A percentile compares a stretch with the other conserved stretches of the same genome.
These are phyloP conservation scores for Vitis rupestris DNA, from an alignment of 164 flowering plant genomes.

Conservation along the genomic window DNA sequence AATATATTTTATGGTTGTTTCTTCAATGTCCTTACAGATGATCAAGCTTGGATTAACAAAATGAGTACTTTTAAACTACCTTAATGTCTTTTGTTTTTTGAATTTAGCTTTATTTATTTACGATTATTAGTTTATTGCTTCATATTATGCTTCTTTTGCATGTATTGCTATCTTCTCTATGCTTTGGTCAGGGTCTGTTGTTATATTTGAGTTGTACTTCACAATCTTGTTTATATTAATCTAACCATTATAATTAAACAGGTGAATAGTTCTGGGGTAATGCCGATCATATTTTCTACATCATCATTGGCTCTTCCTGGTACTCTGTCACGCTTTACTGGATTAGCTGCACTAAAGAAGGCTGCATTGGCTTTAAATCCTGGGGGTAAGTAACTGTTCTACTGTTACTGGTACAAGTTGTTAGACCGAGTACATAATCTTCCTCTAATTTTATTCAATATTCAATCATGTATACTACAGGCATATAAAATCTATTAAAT, in stretches of 20 bases:
- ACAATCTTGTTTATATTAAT: not conserved
- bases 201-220: not conserved
- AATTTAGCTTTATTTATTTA: too few relatives aligned
- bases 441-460: not conserved
- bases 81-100: too few relatives aligned
- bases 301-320: conserved; percentile 97
- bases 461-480: not conserved
- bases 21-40: too few relatives aligned
- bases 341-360: conserved; percentile 67
- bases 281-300: conserved; percentile 99
- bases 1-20: too few relatives aligned
- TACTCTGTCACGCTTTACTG: conserved; percentile 96
- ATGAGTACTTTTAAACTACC: too few relatives aligned
- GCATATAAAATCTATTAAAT: not conserved
- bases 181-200: not conserved
- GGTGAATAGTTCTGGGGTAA: conserved; percentile 99
- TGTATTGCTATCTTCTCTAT: not conserved
- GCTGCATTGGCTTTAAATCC: conserved; percentile 91
- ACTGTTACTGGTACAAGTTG: not conserved
- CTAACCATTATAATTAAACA: conserved; percentile 25
- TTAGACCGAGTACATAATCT: not conserved
- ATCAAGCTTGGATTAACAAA: too few relatives aligned
- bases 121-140: too few relatives aligned
- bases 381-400: conserved; percentile 61
- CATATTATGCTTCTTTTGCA: too few relatives aligned